These are phyloP conservation scores for Seiridium cupressi DNA, from an alignment of 2,329 filamentous ascomycete genomes.

Conservation along the genomic window DNA sequence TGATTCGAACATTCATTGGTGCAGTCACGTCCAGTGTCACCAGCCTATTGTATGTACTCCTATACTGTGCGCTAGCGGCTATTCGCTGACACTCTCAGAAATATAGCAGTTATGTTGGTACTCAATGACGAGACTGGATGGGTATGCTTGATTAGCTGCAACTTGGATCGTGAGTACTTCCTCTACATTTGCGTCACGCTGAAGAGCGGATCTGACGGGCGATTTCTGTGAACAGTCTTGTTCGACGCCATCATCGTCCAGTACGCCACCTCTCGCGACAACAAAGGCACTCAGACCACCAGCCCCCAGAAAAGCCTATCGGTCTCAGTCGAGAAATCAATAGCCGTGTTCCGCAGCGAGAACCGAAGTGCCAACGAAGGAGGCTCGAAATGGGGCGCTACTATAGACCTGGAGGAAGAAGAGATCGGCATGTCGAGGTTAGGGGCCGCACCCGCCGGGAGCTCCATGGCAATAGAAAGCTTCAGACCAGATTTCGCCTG, in stretches of 20 bases:
- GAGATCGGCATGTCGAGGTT: background rate
- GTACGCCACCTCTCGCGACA: conserved; percentile 54
- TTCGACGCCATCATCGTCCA: conserved; percentile 62
- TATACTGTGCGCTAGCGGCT: background rate
- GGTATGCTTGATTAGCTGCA: conserved; percentile 66
- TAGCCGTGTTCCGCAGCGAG: background rate
- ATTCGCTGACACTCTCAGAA: background rate
- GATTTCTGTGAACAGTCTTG: conserved; percentile 40
- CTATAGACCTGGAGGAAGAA: background rate
- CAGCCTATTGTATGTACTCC: conserved; percentile 49
- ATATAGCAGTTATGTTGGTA: conserved; percentile 56
- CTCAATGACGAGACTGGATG: conserved; percentile 62
- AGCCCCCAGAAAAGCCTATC: background rate
- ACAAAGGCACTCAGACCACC: conserved; percentile 23
- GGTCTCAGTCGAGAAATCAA: background rate
- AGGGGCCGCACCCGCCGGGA: background rate
- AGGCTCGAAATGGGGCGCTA: background rate
- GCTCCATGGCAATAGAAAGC: background rate
- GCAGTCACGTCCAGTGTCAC: conserved; percentile 55
- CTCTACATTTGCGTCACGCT: too few species aligned
- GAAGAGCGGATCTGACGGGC: background rate
- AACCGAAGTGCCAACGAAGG: background rate
- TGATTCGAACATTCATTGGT: conserved; percentile 57
- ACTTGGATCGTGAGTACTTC: conserved; percentile 52
- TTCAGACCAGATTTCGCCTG: background rate